Percentiles rank a stretch among this genome's conserved stretches.
Conservation (phyloP, 257 asterid species). For the Verbena officinalis region DNA sequence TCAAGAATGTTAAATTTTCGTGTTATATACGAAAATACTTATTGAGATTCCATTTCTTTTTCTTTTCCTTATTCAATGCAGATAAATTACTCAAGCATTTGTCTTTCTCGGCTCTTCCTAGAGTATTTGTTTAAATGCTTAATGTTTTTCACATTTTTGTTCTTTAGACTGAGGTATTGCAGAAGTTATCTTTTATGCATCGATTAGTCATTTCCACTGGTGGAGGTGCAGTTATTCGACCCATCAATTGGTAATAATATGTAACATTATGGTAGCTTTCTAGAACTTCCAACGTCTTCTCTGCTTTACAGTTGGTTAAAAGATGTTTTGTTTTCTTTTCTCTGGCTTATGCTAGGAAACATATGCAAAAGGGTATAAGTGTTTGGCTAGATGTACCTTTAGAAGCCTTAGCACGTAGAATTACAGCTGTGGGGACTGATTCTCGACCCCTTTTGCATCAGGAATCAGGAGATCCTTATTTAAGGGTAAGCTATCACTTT, state of each 20-base stretch:
- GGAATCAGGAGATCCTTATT: slow-evolving; percentile 75
- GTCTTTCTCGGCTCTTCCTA: neutral
- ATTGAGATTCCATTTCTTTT: neutral
- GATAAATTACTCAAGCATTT: too few relatives aligned
- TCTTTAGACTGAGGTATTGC: slow-evolving; percentile 69
- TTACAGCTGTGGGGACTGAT: slow-evolving; percentile 67
- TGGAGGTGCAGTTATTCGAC: slow-evolving; percentile 95
- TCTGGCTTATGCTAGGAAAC: slow-evolving; percentile 54
- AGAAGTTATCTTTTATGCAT: slow-evolving; percentile 68
- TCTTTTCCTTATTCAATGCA: too few relatives aligned
- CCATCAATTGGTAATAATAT: slow-evolving; percentile 74
- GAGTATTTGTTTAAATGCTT: neutral
- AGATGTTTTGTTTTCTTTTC: slow-evolving; percentile 10
- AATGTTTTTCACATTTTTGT: slow-evolving; percentile 3
- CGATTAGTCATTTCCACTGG: slow-evolving; percentile 86
- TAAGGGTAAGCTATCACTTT: slow-evolving; percentile 43
- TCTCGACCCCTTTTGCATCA: slow-evolving; percentile 82
- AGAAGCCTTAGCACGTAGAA: slow-evolving; percentile 87
- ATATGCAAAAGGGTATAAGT: slow-evolving; percentile 82
- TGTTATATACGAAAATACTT: neutral
- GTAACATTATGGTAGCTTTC: slow-evolving; percentile 19
- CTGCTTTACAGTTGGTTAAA: slow-evolving; percentile 17
- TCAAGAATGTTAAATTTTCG: neutral
- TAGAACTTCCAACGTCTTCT: neutral
- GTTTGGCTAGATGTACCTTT: slow-evolving; percentile 94